Evolutionary conservation across 352 stramenopile species (phyloP).

Genomic region (Pythium guiyangense): DNA sequence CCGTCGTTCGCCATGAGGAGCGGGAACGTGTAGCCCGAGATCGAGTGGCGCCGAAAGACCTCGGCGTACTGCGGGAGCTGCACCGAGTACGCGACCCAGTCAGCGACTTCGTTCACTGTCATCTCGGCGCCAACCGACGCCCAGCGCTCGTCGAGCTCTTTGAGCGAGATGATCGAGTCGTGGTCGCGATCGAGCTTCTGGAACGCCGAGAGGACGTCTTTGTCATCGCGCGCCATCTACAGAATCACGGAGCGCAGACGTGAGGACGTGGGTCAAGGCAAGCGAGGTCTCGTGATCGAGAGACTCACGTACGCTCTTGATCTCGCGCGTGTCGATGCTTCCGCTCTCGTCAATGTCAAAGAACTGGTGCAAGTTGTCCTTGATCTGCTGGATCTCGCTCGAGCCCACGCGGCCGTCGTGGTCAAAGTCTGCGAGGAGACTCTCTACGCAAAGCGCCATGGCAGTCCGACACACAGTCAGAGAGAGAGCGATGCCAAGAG

Average conservation of each 20-base stretch:
- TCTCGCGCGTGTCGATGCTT: constrained; percentile 66
- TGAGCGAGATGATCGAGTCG: constrained; percentile 76
- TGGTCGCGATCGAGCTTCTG: constrained; percentile 75
- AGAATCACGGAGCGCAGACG: background rate
- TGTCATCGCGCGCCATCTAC: constrained; percentile 49
- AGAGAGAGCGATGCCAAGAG: background rate
- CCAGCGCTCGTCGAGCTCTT: constrained; percentile 81
- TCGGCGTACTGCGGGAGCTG: constrained; percentile 81
- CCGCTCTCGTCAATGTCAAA: constrained; percentile 79
- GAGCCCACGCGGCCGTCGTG: constrained; percentile 68
- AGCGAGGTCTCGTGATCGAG: background rate
- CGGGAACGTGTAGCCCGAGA: constrained; percentile 85
- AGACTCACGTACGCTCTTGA: constrained; percentile 42
- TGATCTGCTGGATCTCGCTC: constrained; percentile 75
- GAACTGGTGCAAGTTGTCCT: constrained; percentile 76
- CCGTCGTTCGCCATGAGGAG: constrained; percentile 84
- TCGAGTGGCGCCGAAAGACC: constrained; percentile 71
- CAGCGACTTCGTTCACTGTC: constrained; percentile 76
- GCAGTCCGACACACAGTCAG: background rate
- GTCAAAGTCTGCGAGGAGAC: constrained; percentile 75
- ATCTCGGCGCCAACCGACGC: constrained; percentile 79
- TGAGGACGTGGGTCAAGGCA: background rate
- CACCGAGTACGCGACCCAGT: constrained; percentile 78
- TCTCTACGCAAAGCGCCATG: constrained; percentile 33
- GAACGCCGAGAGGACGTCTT: constrained; percentile 64